phyloP scores from a whole-genome alignment of 2,329 filamentous ascomycete species.

The Curvularia sp. region DNA sequence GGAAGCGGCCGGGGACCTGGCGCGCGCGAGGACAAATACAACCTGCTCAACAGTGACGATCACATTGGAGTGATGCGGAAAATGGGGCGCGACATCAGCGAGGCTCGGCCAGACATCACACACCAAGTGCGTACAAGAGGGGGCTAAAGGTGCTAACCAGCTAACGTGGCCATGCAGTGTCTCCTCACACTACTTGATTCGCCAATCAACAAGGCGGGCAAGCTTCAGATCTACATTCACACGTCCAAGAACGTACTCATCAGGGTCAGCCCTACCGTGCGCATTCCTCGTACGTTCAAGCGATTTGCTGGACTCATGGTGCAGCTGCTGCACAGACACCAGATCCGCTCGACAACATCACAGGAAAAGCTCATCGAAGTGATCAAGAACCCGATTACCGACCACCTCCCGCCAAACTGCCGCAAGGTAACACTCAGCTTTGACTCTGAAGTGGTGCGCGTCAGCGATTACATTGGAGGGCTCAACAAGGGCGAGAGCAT shows the following conservation, averaged over 20 bases:
- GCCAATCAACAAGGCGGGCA: constrained; percentile 97
- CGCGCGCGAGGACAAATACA: constrained; percentile 91
- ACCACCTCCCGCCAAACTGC: constrained; percentile 95
- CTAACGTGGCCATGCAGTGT: constrained; percentile 67
- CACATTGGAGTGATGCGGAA: constrained; percentile 99
- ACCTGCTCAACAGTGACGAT: constrained; percentile 96
- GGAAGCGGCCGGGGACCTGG: constrained; percentile 68
- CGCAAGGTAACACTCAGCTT: constrained; percentile 97
- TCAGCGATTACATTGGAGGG: constrained; percentile 85
- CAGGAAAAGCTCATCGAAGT: constrained; percentile 97
- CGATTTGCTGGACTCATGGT: constrained; percentile 99
- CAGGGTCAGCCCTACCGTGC: constrained; percentile 96
- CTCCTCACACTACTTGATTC: constrained; percentile 96
- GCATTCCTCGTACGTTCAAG: constrained; percentile 98
- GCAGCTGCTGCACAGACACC: constrained; percentile 91
- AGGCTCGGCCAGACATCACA: constrained; percentile 96
- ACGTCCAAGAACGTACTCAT: constrained; percentile 97
- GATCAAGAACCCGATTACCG: constrained; percentile 97
- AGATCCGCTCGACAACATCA: constrained; percentile 94
- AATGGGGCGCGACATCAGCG: constrained; percentile 98
- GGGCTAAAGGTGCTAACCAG: constrained; percentile 14
- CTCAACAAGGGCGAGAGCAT: constrained; percentile 87
- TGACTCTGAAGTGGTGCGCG: constrained; percentile 84
- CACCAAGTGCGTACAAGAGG: constrained; percentile 77
- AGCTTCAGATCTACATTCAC: constrained; percentile 97